These are phyloP conservation scores for Dryadomyces quercus-mongolicae DNA, from an alignment of 2,329 filamentous ascomycete species.

Conservation along the genomic window DNA sequence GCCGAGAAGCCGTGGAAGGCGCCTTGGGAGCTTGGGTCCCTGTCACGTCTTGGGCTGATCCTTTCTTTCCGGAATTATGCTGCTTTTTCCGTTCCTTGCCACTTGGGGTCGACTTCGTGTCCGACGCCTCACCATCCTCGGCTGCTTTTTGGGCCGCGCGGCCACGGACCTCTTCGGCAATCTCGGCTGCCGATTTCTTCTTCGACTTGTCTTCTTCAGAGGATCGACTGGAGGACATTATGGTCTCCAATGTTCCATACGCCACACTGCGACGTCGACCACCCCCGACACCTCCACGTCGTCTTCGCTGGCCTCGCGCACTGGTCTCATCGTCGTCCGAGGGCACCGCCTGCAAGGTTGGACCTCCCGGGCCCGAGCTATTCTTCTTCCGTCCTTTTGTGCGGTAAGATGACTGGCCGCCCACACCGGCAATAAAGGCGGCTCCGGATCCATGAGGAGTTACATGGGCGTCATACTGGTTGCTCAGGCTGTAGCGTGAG, in stretches of 20 bases:
- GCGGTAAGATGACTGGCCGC: constrained; percentile 1
- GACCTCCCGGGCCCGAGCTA: constrained; percentile 25
- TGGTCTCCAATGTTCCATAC: constrained; percentile 52
- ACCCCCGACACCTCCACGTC: constrained; percentile 27
- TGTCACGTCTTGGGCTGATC: not conserved
- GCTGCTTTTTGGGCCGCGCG: constrained; percentile 27
- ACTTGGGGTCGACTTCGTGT: not conserved
- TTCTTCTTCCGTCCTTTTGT: constrained; percentile 11
- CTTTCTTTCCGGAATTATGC: not conserved
- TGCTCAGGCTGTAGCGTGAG: constrained; percentile 52
- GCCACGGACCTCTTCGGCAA: constrained; percentile 42
- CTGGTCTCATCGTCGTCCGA: constrained; percentile 41
- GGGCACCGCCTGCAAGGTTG: constrained; percentile 44
- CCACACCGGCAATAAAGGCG: constrained; percentile 24
- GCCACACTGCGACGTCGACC: constrained; percentile 37
- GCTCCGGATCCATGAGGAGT: constrained; percentile 47
- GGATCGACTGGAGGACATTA: constrained; percentile 53
- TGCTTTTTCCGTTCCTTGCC: not conserved
- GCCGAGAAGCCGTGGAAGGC: not conserved
- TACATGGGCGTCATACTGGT: constrained; percentile 56
- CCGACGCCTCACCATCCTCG: constrained; percentile 14
- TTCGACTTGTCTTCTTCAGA: constrained; percentile 50
- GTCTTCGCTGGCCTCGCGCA: constrained; percentile 23
- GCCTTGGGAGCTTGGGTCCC: not conserved
- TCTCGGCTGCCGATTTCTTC: constrained; percentile 45